Conservation (phyloP, 768 basidiomycete genomes). For the Porphyrellus cyaneotinctus region DNA sequence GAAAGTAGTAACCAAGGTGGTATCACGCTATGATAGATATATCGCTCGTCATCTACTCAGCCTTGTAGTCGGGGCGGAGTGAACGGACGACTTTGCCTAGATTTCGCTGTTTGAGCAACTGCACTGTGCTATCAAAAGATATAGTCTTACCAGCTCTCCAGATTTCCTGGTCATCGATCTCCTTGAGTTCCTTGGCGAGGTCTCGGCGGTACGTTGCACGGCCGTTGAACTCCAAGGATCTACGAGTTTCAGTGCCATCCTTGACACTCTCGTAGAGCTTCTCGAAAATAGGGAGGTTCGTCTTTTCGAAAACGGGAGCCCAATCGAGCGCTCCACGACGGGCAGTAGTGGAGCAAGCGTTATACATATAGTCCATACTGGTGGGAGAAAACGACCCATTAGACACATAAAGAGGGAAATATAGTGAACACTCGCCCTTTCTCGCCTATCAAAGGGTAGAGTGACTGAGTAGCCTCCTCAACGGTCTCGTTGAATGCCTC, state of each 20-base stretch:
- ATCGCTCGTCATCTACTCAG: constrained; percentile 38
- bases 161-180: constrained; percentile 98
- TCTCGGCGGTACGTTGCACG: constrained; percentile 90
- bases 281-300: constrained; percentile 93
- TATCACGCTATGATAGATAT: constrained; percentile 5
- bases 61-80: constrained; percentile 80
- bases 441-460: constrained; percentile 94
- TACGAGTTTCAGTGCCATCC: constrained; percentile 96
- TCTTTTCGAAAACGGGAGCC: constrained; percentile 94
- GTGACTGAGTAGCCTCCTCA: constrained; percentile 98
- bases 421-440: constrained; percentile 60
- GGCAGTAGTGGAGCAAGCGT: constrained; percentile 98
- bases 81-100: constrained; percentile 86
- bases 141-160: constrained; percentile 79
- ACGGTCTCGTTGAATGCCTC: constrained; percentile 99
- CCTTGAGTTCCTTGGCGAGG: constrained; percentile 85
- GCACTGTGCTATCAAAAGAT: neutral
- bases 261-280: constrained; percentile 90
- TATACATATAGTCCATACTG: constrained; percentile 99
- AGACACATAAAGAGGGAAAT: neutral
- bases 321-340: constrained; percentile 99
- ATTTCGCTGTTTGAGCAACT: constrained; percentile 4
- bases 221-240: constrained; percentile 93
- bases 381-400: neutral
- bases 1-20: constrained; percentile 3